Base-by-base conservation (phyloP, 164 flowering plant species). In the Piper betle region DNA sequence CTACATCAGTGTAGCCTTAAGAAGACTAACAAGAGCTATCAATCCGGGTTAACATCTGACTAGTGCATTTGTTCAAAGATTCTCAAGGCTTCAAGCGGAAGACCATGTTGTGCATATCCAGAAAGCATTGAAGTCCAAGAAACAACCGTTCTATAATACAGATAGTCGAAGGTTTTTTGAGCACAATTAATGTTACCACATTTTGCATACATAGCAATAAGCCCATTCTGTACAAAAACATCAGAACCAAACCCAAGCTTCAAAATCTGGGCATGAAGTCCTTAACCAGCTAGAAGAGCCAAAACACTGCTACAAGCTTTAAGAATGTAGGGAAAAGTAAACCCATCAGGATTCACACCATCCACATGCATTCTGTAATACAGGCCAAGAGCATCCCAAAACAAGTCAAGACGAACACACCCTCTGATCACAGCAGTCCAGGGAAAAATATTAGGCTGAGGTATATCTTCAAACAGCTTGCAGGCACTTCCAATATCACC, bases 371-470 rank as follows among this genome's bases (percentile, higher is more conserved):
- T 91, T 63, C 65, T 66, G 2, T 39, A 52, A 69, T 82, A 91
- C 81, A 84, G 55, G 6, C 75, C 71, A 57, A 82, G 58, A 19
- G 79, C 80, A 40, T 75, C 78, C 13, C n/a, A 46, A 41, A 72
- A 77, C 69, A 76, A 69, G 62, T 68, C 68, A 56, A 72, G 73
- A 65, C 64, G 72, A 11, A 86, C 75, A 73, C 80, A 79, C 11
- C 81, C 76, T 42, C 83, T 68, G 63, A 91, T 78, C 40, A 91
- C 71, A 0, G 88, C 91, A 69, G 85, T 91, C 92, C 88, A 91
- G 52, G 84, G 66, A 70, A 83, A 84, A 37, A 84, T 79, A 69
- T 84, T 75, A 50, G 82, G 86, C 18, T 75, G 69, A 18, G 83
- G 76, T 71, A 82, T 77, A 70, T 77, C 79, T 58, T 86, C 87